Percentiles rank a stretch among this genome's conserved stretches.
Conservation (phyloP, 345 rosid genomes). For the Eutrema yunnanense region DNA sequence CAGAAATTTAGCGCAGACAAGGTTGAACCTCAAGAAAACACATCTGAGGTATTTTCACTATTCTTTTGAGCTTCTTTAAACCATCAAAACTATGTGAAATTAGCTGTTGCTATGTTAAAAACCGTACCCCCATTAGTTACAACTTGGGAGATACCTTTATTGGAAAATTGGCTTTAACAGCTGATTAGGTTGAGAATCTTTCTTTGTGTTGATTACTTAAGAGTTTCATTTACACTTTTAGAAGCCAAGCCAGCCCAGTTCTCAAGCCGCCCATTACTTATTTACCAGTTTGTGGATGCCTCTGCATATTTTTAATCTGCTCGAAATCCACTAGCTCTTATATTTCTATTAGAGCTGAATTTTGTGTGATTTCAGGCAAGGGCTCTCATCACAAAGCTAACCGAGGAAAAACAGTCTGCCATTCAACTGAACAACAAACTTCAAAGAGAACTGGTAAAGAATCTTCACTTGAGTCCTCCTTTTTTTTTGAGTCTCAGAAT, state of each 20-base stretch:
- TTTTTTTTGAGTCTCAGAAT: neutral
- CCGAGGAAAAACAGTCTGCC: slow-evolving; percentile 50
- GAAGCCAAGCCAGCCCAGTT: neutral
- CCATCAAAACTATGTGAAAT: neutral
- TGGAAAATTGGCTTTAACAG: slow-evolving; percentile 6
- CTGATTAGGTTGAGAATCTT: slow-evolving; percentile 10
- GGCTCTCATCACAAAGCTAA: slow-evolving; percentile 52
- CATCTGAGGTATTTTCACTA: slow-evolving; percentile 40
- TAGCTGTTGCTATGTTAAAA: neutral
- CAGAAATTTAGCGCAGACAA: slow-evolving; percentile 22
- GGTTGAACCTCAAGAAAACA: slow-evolving; percentile 36
- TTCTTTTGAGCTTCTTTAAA: neutral
- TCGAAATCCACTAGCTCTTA: neutral
- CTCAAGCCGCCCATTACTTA: neutral
- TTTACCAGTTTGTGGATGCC: neutral
- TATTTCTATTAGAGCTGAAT: neutral
- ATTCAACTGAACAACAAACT: slow-evolving; percentile 51
- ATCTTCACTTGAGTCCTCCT: neutral
- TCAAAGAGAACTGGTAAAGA: slow-evolving; percentile 64
- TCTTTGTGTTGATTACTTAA: neutral
- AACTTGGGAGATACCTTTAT: slow-evolving; percentile 1
- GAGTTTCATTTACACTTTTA: neutral
- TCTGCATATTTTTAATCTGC: neutral
- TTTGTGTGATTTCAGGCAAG: slow-evolving; percentile 38
- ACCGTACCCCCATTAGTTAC: neutral